Evolutionary conservation across 176 grass and related monocot genomes (phyloP).

Genomic region (Guadua angustifolia): DNA sequence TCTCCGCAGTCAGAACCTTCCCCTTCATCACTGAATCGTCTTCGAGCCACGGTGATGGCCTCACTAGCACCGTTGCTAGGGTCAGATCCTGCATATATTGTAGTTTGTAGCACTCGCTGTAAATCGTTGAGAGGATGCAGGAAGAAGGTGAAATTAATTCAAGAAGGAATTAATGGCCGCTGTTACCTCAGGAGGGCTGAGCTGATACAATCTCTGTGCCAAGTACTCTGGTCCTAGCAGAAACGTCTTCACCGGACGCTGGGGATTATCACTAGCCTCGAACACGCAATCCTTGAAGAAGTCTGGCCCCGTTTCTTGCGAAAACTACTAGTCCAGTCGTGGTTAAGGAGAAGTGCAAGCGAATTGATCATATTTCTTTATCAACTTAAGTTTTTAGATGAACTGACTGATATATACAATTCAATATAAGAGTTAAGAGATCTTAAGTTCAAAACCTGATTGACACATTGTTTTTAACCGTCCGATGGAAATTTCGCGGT

Average conservation of each 20-base stretch:
- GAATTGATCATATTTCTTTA: too few relatives aligned
- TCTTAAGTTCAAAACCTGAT: too few relatives aligned
- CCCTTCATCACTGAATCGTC: conserved; percentile 34
- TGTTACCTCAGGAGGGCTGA: conserved; percentile 36
- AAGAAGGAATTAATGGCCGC: not conserved
- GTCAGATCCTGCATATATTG: conserved; percentile 43
- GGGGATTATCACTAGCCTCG: not conserved
- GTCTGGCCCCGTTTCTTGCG: conserved; percentile 4
- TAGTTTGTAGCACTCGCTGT: not conserved
- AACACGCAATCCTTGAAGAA: conserved; percentile 25
- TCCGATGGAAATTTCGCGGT: too few relatives aligned
- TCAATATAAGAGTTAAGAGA: too few relatives aligned
- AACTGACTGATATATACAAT: too few relatives aligned
- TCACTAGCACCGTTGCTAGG: conserved; percentile 41
- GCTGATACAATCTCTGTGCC: conserved; percentile 7
- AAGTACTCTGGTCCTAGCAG: conserved; percentile 37
- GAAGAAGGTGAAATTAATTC: not conserved
- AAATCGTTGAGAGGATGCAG: not conserved
- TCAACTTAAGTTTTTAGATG: too few relatives aligned
- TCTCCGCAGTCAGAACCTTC: not conserved
- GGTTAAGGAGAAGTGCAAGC: not conserved
- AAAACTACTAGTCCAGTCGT: not conserved
- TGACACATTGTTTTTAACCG: too few relatives aligned
- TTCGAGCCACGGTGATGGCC: not conserved
- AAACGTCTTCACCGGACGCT: conserved; percentile 14